Evolutionary conservation across 1,284 basidiomycete species (phyloP), one percentile per base, ranked within the genome.

Genomic region (Bondarzewia mesenterica): DNA sequence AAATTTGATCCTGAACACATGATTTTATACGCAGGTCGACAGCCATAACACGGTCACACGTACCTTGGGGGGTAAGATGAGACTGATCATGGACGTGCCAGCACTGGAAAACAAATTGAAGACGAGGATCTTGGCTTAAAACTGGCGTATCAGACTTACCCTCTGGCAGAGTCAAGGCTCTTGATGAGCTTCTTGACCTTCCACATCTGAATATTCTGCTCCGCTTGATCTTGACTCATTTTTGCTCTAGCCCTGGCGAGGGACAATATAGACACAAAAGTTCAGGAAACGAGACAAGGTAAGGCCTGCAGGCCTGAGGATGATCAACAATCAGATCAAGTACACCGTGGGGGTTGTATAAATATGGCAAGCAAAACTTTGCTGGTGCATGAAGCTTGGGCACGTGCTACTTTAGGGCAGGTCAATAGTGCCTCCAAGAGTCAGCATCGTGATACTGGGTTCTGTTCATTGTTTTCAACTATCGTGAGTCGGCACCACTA

Each of bases 181-280:
- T 87, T 92, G 73, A 95, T 92, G 69, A 97, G 90, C 77, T 97
- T 98, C 77, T 96, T 94, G 73, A 97, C 88, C 74, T 97, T 95
- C 95, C 87, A 88, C 82, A 89, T 87, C 76, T 89, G 87, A 63
- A 90, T 90, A 63, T 90, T 90, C 69, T 89, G 86, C 69, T 90
- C 87, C 64, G 86, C 86, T 55, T 67, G 68, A 67, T 88, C 85
- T 68, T 83, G 81, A 74, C 77, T 82, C 83, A 86, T 88, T 57
- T 64, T 40, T 15, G 21, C 23, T 43, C 6, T 43, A 29, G 14
- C 29, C 14, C 18, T 37, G 20, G 23, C 44, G 20, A 20, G 14
- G 29, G 29, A 36, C 20, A 20, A 15, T 20, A 18, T 29, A 18
- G 18, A 25, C 29, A 26, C 27, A 36, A 45, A 45, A n/a, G n/a